Base-by-base conservation (phyloP, 306 rosid genomes). In the Styphnolobium japonicum region DNA sequence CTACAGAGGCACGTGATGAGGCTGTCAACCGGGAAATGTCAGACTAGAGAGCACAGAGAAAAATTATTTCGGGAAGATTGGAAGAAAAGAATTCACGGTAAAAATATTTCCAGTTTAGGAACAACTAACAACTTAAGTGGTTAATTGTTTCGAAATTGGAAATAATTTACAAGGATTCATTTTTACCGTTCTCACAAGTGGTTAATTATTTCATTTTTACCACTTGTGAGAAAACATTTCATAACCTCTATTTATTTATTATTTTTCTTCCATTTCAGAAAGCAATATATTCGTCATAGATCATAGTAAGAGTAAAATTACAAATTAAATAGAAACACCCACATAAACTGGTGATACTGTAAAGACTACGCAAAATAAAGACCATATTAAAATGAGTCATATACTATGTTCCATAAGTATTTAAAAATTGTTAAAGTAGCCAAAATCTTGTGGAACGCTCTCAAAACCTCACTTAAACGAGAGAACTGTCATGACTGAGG, bases 401-500 rank as follows among this genome's bases (percentile, higher is more conserved):
- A 58, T 23, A 39, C 56, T 43, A 61, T 42, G 48, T 12, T 39
- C 21, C 27, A 49, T 15, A 12, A 42, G 31, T 7, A 80, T 45
- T 62, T 10, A 15, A 36, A 62, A 29, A 12, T 4, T 18, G 75
- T 52, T 63, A 16, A 5, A 0, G 66, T 43, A 10, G 40, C 62
- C 31, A 70, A 68, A 80, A 36, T 19, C 45, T 55, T 40, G 73
- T 3, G 5, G 69, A 80, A 80, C 62, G 49, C 75, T 42, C 55
- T 53, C 61, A 55, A 64, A 33, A 53, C 69, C 39, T 60, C 65
- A 51, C 73, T 39, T 14, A 22, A 40, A 7, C 0, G 12, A 69
- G 31, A 45, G 43, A 55, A 51, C 42, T 63, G 43, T 18, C 51
- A 52, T 18, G 82, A 45, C 25, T 3, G 25, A 16, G 22, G 75